These are phyloP conservation scores for Thymus mandschuricus DNA, from an alignment of 257 asterid genomes.

Conservation along the genomic window DNA sequence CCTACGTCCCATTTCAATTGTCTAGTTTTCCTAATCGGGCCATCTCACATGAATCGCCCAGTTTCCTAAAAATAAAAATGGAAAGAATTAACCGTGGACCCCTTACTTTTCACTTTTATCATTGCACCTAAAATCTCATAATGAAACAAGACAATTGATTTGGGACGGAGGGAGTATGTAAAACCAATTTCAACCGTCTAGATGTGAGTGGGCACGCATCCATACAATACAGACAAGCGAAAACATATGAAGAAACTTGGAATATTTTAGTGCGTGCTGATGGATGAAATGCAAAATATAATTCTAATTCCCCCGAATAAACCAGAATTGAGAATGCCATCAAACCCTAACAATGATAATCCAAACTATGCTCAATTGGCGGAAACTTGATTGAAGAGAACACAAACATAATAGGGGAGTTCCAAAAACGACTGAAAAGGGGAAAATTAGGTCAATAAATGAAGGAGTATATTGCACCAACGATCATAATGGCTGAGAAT, in stretches of 20 bases:
- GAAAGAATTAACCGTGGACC: too few species aligned
- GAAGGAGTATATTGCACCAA: background rate
- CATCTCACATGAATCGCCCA: too few species aligned
- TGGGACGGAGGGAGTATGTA: too few species aligned
- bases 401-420: background rate
- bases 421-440: background rate
- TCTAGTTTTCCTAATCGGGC: too few species aligned
- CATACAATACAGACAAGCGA: too few species aligned
- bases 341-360: background rate
- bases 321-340: background rate
- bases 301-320: background rate
- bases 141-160: too few species aligned
- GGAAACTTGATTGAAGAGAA: background rate
- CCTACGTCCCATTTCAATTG: too few species aligned
- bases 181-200: background rate
- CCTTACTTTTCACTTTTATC: too few species aligned
- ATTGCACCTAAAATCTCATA: too few species aligned
- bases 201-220: too few species aligned
- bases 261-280: background rate
- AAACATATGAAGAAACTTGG: background rate
- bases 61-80: too few species aligned
- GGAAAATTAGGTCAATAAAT: background rate
- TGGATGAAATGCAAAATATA: constrained; percentile 14
- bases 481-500: background rate
- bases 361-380: constrained; percentile 5